Percentiles rank a stretch among this genome's conserved stretches.
phyloP scores from a whole-genome alignment of 352 stramenopile species.

The Hyaloperonospora brassicae region DNA sequence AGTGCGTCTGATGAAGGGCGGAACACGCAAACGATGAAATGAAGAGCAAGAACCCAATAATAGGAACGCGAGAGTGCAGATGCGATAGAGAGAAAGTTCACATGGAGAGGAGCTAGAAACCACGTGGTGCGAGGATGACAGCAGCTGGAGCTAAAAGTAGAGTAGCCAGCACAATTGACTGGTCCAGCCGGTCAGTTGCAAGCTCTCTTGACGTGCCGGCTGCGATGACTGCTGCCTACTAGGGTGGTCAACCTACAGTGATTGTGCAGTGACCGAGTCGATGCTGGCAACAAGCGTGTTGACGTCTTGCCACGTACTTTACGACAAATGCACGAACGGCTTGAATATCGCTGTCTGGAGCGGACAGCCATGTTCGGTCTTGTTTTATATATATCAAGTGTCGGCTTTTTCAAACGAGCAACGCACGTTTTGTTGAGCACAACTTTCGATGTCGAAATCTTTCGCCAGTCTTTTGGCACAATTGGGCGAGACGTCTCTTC shows the following conservation, averaged over 20 bases:
- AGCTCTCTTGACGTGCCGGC: conserved; percentile 10
- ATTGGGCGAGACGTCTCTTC: too few species aligned
- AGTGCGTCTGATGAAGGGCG: background rate
- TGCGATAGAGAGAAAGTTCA: conserved; percentile 10
- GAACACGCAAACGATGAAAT: conserved; percentile 18
- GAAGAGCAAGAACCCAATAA: conserved; percentile 1
- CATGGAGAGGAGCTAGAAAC: conserved; percentile 11
- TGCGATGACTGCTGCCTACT: conserved; percentile 7
- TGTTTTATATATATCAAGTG: too few species aligned
- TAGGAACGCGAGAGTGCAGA: conserved; percentile 16
- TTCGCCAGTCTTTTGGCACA: too few species aligned
- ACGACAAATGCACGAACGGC: too few species aligned
- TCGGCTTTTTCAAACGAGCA: too few species aligned
- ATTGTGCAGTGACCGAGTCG: background rate
- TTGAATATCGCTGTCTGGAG: too few species aligned
- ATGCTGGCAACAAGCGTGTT: background rate
- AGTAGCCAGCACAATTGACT: conserved; percentile 8
- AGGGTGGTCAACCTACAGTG: conserved; percentile 4
- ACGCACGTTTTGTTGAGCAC: too few species aligned
- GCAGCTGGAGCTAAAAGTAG: background rate
- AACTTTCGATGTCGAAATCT: too few species aligned
- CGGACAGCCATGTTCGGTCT: too few species aligned
- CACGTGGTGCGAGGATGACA: conserved; percentile 25
- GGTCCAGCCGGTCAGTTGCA: background rate
- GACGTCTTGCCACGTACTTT: background rate